Base-by-base conservation (phyloP, 352 stramenopile species). In the Phytophthora brassicae region DNA sequence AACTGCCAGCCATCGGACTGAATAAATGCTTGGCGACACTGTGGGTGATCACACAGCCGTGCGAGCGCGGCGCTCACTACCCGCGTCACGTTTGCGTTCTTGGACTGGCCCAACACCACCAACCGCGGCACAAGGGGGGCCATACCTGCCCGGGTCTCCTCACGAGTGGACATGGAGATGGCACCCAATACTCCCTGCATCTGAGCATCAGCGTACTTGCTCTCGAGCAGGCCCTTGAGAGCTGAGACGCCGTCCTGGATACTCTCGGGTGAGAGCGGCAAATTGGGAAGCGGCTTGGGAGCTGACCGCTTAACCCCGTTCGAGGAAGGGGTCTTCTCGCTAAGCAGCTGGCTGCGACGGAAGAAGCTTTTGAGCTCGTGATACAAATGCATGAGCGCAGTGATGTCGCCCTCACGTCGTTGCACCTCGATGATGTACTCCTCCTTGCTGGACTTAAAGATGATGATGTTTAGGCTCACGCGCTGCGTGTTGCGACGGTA, bases 11-110 rank as follows among this genome's bases (percentile, higher is more conserved):
- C 84, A 29, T 87, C 76, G 20, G 83, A 95, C 47, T 82, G 69
- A 48, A 95, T 74, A 66, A 95, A 91, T 39, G 78, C 84, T 61
- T 91, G 81, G 50, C 86, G 86, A 50, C 86, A 95, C 57, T 91
- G 81, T 3, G 86, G 80, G 69, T 95, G 81, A 70, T 95, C 82
- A 60, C 86, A 95, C 49, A 95, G 79, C 28, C 77, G 77, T 45
- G 84, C 84, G 33, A 95, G 72, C 13, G 84, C 86, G 14, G 86
- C 85, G 19, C 79, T 83, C 12, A 91, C 80, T 65, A 92, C 74
- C 60, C 79, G 77, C 9, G 75, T 41, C 2, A 95, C 79, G 43
- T 74, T 78, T 5, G 59, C 29, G 42, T 90, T 85, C 61, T 79
- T 67, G n/a, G 77, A 87, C 59, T 90, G 79, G 6, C 77, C 82